Conservation (phyloP, 495 filamentous ascomycete genomes). For the Aspergillus cristatus region DNA sequence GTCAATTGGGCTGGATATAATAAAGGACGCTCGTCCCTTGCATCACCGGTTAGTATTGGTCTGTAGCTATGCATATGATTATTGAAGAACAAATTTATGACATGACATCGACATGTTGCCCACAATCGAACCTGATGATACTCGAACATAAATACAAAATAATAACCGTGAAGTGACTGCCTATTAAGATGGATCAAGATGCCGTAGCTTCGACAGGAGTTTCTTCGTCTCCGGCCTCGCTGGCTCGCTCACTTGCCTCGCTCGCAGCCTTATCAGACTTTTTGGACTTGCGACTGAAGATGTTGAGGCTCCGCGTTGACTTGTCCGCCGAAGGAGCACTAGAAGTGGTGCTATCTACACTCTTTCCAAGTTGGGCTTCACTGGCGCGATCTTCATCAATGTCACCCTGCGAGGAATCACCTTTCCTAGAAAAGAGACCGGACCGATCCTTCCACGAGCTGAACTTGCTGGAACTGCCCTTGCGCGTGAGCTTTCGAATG, state of each 20-base stretch:
- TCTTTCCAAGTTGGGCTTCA: conserved; percentile 40
- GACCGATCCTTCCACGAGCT: conserved; percentile 62
- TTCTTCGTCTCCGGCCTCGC: conserved; percentile 42
- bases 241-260: conserved; percentile 38
- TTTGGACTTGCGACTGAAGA: conserved; percentile 43
- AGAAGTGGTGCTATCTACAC: conserved; percentile 36
- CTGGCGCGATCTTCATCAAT: conserved; percentile 37
- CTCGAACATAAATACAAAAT: too few relatives aligned
- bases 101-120: too few relatives aligned
- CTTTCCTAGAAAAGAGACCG: conserved; percentile 54
- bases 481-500: conserved; percentile 65
- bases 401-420: conserved; percentile 40
- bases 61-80: too few relatives aligned
- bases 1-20: too few relatives aligned
- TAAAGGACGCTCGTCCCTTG: too few relatives aligned
- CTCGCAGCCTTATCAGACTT: conserved; percentile 35
- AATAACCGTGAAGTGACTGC: too few relatives aligned
- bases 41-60: too few relatives aligned
- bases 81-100: too few relatives aligned
- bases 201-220: conserved; percentile 21
- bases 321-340: conserved; percentile 37
- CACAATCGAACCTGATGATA: too few relatives aligned
- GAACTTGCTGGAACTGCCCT: conserved; percentile 73
- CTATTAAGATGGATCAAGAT: too few relatives aligned
- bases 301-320: conserved; percentile 36